Base-by-base conservation (phyloP, 495 filamentous ascomycete species). In the Cercophora samala region DNA sequence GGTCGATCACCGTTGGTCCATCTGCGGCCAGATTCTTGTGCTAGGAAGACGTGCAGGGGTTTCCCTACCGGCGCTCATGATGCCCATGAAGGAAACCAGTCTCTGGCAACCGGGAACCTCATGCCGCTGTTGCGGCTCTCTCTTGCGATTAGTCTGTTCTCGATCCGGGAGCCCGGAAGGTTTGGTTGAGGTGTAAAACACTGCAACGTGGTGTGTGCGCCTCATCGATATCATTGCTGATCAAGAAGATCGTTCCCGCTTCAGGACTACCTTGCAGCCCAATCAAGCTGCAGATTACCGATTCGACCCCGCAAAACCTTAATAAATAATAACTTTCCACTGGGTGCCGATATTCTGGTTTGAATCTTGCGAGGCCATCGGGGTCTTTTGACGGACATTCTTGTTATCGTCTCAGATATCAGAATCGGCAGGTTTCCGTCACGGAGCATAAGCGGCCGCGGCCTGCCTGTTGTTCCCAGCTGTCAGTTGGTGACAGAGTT, bases 281-380 rank as follows among this genome's bases (percentile, higher is more conserved):
- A 46, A 46, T 8, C 6, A 46, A 56, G 53, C 53, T 56, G 53
- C 53, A 56, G n/a, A 23, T 56, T 23, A 23, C 53, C 18, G 15
- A 54, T 21, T 18, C 6, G 53, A 9, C 60, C 19, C 60, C 60
- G 26, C 60, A 62, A 62, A 46, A 62, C 60, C 29, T 23, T 46
- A 62, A 62, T 23, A 25, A n/a, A 3, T 46, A 62, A 62, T 25
- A 21, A 62, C 29, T 29, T 29, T n/a, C 23, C 13, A 62, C 18
- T 29, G 26, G 21, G 11, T 5, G 21, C 5, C 25, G 15, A 29
- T 51, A 37, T 9, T 29, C 25, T 19, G 32, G 29, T 46, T 62
- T 29, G 32, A 29, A 62, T 62, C 60, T 46, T 19, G 5, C 4
- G 9, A 56, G 53, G 9, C 22, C 53, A 56, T 56, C n/a, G 53